Conservation (phyloP, 2,329 filamentous ascomycete species). For the Fusarium camptoceras region DNA sequence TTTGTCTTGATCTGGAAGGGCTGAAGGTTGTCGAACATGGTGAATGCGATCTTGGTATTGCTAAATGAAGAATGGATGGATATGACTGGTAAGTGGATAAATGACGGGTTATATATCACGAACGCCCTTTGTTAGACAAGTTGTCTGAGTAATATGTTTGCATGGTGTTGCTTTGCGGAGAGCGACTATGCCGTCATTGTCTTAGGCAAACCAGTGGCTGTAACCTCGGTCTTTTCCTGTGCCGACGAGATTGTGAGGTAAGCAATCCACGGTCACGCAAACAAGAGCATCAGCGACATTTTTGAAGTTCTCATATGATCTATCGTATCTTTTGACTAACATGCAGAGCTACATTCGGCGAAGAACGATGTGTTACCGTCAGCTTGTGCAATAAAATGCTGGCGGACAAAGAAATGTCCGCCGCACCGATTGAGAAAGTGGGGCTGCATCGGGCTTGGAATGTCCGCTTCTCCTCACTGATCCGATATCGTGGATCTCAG, state of each 20-base stretch:
- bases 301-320: not conserved
- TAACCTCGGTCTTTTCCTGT: not conserved
- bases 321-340: not conserved
- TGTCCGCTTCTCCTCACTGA: slow-evolving; percentile 1
- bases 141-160: not conserved
- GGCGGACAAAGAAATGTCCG: slow-evolving; percentile 30
- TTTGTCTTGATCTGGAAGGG: slow-evolving; percentile 55
- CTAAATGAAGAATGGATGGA: fast-evolving
- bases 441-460: not conserved
- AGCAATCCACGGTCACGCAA: not conserved
- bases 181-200: slow-evolving; percentile 13
- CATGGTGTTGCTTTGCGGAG: slow-evolving; percentile 13
- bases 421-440: fast-evolving
- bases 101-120: not conserved
- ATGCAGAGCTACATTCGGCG: not conserved
- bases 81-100: too few relatives aligned
- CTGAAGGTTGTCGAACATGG: slow-evolving; percentile 56
- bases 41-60: not conserved
- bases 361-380: not conserved
- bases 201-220: not conserved
- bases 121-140: slow-evolving; percentile 26
- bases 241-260: not conserved
- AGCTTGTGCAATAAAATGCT: fast-evolving
- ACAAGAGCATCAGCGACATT: fast-evolving
- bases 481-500: not conserved